Percentiles rank a stretch among this genome's conserved stretches.
Conservation (phyloP, 1,139 yeast species). For the Nadsonia commutata region DNA sequence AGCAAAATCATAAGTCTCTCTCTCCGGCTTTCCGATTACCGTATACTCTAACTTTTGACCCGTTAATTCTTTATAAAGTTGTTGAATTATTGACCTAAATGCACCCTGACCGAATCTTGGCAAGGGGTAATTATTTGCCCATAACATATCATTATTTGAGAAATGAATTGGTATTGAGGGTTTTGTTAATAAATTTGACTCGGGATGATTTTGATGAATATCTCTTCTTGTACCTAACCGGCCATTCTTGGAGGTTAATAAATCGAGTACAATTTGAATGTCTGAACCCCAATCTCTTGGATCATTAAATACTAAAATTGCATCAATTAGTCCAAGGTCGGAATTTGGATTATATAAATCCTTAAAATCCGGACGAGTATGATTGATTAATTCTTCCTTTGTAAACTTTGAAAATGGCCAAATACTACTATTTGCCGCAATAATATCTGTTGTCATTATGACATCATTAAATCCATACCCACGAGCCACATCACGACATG, state of each 20-base stretch:
- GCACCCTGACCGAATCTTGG: slow-evolving; percentile 94
- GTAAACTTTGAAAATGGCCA: slow-evolving; percentile 61
- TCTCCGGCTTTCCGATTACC: slow-evolving; percentile 75
- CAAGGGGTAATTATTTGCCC: slow-evolving; percentile 73
- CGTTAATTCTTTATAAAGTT: slow-evolving; percentile 46
- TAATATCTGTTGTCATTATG: slow-evolving; percentile 59
- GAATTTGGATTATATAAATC: slow-evolving; percentile 7
- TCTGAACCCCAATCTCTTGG: slow-evolving; percentile 86
- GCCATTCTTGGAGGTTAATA: slow-evolving; percentile 53
- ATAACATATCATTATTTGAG: slow-evolving; percentile 74
- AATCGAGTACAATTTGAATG: slow-evolving; percentile 60
- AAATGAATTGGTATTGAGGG: slow-evolving; percentile 74
- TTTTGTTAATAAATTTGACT: slow-evolving; percentile 11
- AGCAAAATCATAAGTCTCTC: slow-evolving; percentile 73
- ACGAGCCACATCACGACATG: slow-evolving; percentile 55
- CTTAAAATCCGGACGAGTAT: slow-evolving; percentile 24
- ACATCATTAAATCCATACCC: slow-evolving; percentile 71
- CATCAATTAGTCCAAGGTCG: slow-evolving; percentile 31
- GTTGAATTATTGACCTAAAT: slow-evolving; percentile 49
- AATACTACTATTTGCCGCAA: slow-evolving; percentile 40
- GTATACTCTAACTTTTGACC: slow-evolving; percentile 35
- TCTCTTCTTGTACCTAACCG: slow-evolving; percentile 45
- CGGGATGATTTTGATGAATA: slow-evolving; percentile 7
- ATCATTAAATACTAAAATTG: slow-evolving; percentile 77
- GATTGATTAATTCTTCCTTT: slow-evolving; percentile 31